Evolutionary conservation across 2,329 filamentous ascomycete species (phyloP).

Genomic region (Trichoderma lentiforme): DNA sequence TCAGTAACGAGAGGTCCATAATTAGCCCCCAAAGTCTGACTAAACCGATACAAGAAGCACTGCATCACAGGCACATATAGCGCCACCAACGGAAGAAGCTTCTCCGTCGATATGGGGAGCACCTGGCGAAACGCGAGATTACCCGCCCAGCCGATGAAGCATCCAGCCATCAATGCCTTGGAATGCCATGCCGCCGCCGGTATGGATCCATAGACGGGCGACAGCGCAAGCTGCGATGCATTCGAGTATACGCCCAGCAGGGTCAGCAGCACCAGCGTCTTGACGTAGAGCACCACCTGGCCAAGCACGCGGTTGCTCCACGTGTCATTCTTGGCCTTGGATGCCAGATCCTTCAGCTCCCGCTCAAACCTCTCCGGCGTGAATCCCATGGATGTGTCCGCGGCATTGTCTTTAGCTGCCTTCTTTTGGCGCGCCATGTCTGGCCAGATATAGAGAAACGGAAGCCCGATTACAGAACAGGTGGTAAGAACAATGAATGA

Average conservation of each 20-base stretch:
- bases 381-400: conserved; percentile 32
- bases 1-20: conserved; percentile 77
- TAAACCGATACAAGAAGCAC: conserved; percentile 65
- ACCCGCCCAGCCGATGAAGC: conserved; percentile 68
- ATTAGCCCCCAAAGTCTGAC: conserved; percentile 61
- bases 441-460: neutral
- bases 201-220: conserved; percentile 85
- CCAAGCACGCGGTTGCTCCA: conserved; percentile 33
- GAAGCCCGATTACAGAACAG: neutral
- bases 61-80: conserved; percentile 73
- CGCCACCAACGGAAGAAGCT: conserved; percentile 68
- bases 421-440: conserved; percentile 2
- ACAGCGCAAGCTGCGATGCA: conserved; percentile 71
- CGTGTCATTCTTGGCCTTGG: conserved; percentile 37
- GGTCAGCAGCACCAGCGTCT: conserved; percentile 29
- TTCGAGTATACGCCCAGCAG: conserved; percentile 59
- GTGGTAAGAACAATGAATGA: neutral
- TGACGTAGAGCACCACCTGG: conserved; percentile 41
- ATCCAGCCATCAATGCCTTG: conserved; percentile 61
- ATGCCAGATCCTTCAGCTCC: conserved; percentile 51
- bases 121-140: conserved; percentile 52
- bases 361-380: conserved; percentile 52
- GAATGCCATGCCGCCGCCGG: conserved; percentile 71
- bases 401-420: neutral
- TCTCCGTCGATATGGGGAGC: conserved; percentile 47